phyloP scores from a whole-genome alignment of 2,329 filamentous ascomycete genomes.

The Aspergillus viridinutans region DNA sequence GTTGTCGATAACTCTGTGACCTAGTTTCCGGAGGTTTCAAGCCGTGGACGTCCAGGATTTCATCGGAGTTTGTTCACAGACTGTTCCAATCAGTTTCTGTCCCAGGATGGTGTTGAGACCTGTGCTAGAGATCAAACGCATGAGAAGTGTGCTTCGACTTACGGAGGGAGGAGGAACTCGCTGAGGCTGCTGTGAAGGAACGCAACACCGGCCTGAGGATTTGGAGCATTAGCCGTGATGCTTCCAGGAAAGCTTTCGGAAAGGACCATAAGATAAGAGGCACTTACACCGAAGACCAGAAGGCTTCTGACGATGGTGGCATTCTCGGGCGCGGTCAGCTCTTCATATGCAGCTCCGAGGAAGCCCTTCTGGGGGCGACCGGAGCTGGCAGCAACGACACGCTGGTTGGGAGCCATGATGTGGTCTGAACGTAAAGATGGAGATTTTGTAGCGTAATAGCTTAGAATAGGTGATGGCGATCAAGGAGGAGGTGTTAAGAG shows the following conservation, averaged over 20 bases:
- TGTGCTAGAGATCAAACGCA: not conserved
- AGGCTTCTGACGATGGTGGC: conserved; percentile 64
- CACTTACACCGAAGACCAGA: conserved; percentile 63
- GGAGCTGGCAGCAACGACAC: conserved; percentile 50
- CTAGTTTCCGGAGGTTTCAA: conserved; percentile 1
- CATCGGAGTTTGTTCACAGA: conserved; percentile 15
- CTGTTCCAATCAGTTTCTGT: conserved; percentile 12
- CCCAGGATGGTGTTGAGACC: not conserved
- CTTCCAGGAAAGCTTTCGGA: not conserved
- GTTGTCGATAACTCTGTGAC: not conserved
- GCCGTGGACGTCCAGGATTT: not conserved
- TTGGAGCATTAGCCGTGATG: conserved; percentile 7
- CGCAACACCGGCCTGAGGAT: conserved; percentile 58
- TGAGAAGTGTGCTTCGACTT: conserved; percentile 30
- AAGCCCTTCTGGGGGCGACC: conserved; percentile 45
- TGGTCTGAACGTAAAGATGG: conserved; percentile 1
- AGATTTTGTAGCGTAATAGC: conserved; percentile 3
- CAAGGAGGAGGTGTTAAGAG: not conserved
- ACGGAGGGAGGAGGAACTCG: conserved; percentile 63
- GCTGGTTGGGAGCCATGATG: conserved; percentile 61
- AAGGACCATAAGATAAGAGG: not conserved
- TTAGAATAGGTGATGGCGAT: conserved; percentile 7
- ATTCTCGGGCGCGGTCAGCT: conserved; percentile 64
- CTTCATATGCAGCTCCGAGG: conserved; percentile 56
- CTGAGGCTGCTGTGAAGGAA: conserved; percentile 65